phyloP scores from a whole-genome alignment of 2,329 filamentous ascomycete species.

The Penicillium sp. region DNA sequence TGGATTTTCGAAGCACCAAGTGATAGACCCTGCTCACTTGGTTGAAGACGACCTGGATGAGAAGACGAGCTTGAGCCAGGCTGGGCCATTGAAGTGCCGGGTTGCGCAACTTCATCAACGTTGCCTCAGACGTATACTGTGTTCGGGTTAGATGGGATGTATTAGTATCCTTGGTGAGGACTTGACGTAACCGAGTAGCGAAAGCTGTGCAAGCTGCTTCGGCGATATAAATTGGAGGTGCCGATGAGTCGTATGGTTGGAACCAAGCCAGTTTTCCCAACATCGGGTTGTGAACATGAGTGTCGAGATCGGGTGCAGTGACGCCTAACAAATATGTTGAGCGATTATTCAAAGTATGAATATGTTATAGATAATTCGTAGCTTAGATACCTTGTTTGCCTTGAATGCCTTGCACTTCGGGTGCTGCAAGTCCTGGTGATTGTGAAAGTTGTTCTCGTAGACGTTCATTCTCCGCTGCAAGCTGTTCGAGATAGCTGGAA shows the following conservation, averaged over 20 bases:
- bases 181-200: conserved; percentile 33
- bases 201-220: conserved; percentile 38
- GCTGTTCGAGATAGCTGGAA: conserved; percentile 25
- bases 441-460: conserved; percentile 15
- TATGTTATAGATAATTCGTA: background rate
- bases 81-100: conserved; percentile 27
- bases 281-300: conserved; percentile 21
- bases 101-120: conserved; percentile 12
- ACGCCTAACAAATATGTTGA: background rate
- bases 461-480: conserved; percentile 22
- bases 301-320: conserved; percentile 2
- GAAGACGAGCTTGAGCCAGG: conserved; percentile 28
- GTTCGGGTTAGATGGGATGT: conserved; percentile 24
- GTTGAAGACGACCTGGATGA: conserved; percentile 30
- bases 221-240: conserved; percentile 30
- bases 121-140: conserved; percentile 24
- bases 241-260: conserved; percentile 25
- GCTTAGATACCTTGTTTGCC: background rate
- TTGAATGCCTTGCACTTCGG: background rate
- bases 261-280: conserved; percentile 31
- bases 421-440: conserved; percentile 2
- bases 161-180: conserved; percentile 19
- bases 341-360: background rate
- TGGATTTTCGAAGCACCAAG: conserved; percentile 30
- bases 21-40: conserved; percentile 34